A percentile compares a stretch with the other conserved stretches of the same genome.
These are phyloP conservation scores for Heliamphora pulchella DNA, from an alignment of 179 eudicot species.

Conservation along the genomic window DNA sequence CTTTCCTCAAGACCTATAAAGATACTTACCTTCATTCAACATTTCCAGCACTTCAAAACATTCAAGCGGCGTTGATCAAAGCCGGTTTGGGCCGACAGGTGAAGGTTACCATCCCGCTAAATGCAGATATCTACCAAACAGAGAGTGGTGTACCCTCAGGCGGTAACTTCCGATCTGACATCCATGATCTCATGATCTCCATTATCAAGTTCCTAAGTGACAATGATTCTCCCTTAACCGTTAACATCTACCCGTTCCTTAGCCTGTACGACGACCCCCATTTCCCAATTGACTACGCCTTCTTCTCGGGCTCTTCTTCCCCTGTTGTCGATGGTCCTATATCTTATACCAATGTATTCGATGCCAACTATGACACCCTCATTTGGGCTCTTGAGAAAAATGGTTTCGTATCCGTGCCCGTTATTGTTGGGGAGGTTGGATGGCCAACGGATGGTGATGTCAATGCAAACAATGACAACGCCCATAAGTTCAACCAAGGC, in stretches of 20 bases:
- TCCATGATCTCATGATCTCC: conserved; percentile 58
- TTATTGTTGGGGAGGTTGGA: conserved; percentile 85
- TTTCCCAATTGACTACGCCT: conserved; percentile 82
- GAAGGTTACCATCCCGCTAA: conserved; percentile 76
- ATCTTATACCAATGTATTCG: conserved; percentile 74
- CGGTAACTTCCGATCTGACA: conserved; percentile 74
- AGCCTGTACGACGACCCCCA: conserved; percentile 82
- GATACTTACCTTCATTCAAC: conserved; percentile 45
- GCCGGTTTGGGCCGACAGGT: conserved; percentile 76
- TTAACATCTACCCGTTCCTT: conserved; percentile 93
- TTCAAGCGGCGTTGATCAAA: conserved; percentile 86
- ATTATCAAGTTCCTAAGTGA: conserved; percentile 56
- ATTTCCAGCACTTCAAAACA: conserved; percentile 73
- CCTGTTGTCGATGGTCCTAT: conserved; percentile 73
- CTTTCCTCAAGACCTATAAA: conserved; percentile 72
- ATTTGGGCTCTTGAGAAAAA: conserved; percentile 68
- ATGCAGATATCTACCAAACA: conserved; percentile 79
- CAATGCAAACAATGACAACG: conserved; percentile 54
- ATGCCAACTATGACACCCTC: conserved; percentile 90
- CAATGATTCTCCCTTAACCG: conserved; percentile 51
- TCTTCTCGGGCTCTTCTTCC: conserved; percentile 54
- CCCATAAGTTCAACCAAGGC: conserved; percentile 79
- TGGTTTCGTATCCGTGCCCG: conserved; percentile 51
- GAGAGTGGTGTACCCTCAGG: conserved; percentile 63
- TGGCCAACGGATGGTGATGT: conserved; percentile 84